Base-by-base conservation (phyloP, 2,329 filamentous ascomycete species). In the Cordyceps fumosorosea region DNA sequence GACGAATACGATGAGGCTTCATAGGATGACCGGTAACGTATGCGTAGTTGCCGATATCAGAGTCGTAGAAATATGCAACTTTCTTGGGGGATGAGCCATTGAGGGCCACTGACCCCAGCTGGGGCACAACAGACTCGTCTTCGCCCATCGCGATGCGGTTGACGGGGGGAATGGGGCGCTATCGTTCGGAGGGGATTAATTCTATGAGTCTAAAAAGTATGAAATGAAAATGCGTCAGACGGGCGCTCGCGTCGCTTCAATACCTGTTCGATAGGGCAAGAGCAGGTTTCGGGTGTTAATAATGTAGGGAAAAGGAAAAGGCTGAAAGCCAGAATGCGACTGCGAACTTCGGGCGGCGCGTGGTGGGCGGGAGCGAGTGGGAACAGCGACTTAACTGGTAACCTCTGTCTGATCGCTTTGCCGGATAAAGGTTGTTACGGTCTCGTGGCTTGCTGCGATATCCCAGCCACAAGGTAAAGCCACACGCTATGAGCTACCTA, bases 41-140 rank as follows among this genome's bases (percentile, higher is more conserved):
- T 73, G 93, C 93, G 80, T 97, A 98, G 76, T 98, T 98, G 67
- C 93, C 93, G 72, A 98, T 95, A 77, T 98, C 93, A 3, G 91
- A 96, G 73, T 98, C 93, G 82, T 98, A 98, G 76, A 98, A 98
- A 78, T 98, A 98, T 62, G 93, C 93, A 63, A 98, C 91, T 73
- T 93, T 91, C 78, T 95, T 96, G 59, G 80, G 77, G 29, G 79
- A 77, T 56, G 75, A 69, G 63, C 77, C 74, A 64, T 78, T 76
- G 65, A 83, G 76, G 61, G 80, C 80, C 48, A 76, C 74, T 53
- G 79, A 77, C 65, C 80, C 74, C 65, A 79, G 73, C 66, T 75
- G 69, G 65, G 74, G 68, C 65, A 70, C 68, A 64, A 73, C 68
- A 63, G 70, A 70, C 65, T 69, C 72, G 56, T 66, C 70, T 66